Evolutionary conservation across 2,329 filamentous ascomycete species (phyloP), one percentile per base, ranked within the genome.

Genomic region (Plenodomus tracheiphilus): DNA sequence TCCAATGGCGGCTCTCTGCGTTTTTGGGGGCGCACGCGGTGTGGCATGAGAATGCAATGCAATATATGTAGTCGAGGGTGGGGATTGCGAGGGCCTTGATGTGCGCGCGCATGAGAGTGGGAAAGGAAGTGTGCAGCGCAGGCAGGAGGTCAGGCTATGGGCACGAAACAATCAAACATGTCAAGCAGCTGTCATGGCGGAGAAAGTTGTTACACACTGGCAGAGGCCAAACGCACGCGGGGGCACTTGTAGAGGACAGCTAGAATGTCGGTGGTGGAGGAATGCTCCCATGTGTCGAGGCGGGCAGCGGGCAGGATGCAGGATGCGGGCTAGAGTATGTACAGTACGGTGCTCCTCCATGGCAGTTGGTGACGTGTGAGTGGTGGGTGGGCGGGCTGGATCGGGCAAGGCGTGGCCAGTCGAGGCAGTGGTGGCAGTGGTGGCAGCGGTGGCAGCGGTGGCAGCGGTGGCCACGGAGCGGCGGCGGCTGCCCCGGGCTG

Each of bases 1-100:
- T 39, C 45, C 51, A 47, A 41, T 46, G 46, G 51, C 54, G 54
- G 54, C 44, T 50, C 56, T 46, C 53, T 58, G 59, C 51, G 13
- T 52, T 56, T 21, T 49, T 56, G 45, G 53, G n/a, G 47, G 43
- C 21, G 41, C 35, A 48, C 41, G 47, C 46, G 36, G 50, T 48
- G 45, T 50, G 51, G 48, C 43, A 18, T 45, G 49, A 55, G 43
- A 13, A 25, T 5, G 22, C 22, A n/a, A n/a, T n/a, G n/a, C n/a
- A 25, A 25, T 25, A 10, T 25, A 25, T 10, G 22, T 25, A 17
- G 49, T 34, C n/a, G 42, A 19, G 41, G n/a, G 37, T 28, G 41
- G 39, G 51, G 34, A 48, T 43, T 39, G 30, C 36, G 35, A 37
- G 28, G 15, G 11, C 5, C 10, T 25, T n/a, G n/a, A n/a, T 25